Conservation (phyloP, 768 basidiomycete species). For the Xerocomellus chrysenteron region DNA sequence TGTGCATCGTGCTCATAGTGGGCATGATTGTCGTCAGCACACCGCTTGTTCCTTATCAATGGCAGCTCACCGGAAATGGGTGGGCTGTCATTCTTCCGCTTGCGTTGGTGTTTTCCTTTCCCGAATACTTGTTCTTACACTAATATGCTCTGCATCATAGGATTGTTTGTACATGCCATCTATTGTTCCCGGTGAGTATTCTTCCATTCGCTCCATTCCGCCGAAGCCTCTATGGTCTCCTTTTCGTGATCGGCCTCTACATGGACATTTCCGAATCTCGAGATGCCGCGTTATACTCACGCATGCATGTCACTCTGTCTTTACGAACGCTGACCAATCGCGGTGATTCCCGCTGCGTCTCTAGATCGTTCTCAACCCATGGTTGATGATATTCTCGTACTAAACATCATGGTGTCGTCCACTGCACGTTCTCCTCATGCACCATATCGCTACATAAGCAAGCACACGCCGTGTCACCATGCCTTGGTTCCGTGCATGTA, state of each 20-base stretch:
- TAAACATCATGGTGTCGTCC: conserved; percentile 7
- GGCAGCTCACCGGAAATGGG: conserved; percentile 55
- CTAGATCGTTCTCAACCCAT: conserved; percentile 83
- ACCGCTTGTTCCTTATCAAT: conserved; percentile 59
- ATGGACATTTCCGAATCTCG: conserved; percentile 25
- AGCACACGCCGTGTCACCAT: neutral
- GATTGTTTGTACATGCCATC: conserved; percentile 62
- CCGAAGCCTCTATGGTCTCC: neutral
- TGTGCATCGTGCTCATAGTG: conserved; percentile 51
- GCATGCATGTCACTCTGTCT: neutral
- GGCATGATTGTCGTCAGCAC: conserved; percentile 59
- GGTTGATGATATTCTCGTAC: conserved; percentile 83
- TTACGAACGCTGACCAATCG: conserved; percentile 15
- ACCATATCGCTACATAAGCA: neutral
- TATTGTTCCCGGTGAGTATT: conserved; percentile 69
- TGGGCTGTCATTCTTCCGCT: conserved; percentile 83
- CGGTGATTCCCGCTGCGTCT: neutral
- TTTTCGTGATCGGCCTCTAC: conserved; percentile 2
- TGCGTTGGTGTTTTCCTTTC: conserved; percentile 43
- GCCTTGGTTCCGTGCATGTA: neutral
- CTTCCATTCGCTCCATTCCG: conserved; percentile 7
- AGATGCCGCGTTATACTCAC: conserved; percentile 4
- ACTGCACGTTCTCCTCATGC: conserved; percentile 14
- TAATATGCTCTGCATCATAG: conserved; percentile 32
- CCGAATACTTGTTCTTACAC: neutral